phyloP scores from a whole-genome alignment of 768 basidiomycete species.

The Fistulinella prunicolor region DNA sequence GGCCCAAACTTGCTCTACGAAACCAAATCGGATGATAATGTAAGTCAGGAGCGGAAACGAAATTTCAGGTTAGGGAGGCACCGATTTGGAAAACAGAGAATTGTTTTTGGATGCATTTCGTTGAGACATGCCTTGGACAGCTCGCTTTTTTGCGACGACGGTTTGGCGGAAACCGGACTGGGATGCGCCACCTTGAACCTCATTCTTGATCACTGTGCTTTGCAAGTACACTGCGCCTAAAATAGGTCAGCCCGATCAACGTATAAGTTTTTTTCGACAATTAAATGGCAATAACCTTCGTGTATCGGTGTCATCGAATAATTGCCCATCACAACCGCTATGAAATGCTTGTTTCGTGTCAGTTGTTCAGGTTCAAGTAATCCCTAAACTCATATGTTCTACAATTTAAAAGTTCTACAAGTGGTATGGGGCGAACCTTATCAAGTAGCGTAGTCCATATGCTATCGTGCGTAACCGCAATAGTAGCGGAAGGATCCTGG shows the following conservation, averaged over 20 bases:
- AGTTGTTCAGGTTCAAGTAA: background rate
- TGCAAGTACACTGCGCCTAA: background rate
- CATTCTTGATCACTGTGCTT: background rate
- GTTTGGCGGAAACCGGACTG: too few species aligned
- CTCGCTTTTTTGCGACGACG: too few species aligned
- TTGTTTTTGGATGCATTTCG: too few species aligned
- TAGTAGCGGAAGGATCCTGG: constrained; percentile 6
- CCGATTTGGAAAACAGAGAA: too few species aligned
- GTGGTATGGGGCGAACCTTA: background rate
- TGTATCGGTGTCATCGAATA: background rate
- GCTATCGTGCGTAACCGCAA: constrained; percentile 10
- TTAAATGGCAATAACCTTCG: background rate
- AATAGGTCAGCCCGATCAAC: background rate
- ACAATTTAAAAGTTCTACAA: too few species aligned
- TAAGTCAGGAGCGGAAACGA: too few species aligned
- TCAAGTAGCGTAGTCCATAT: constrained; percentile 9
- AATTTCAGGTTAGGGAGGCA: too few species aligned
- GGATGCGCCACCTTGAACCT: background rate
- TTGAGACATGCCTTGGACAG: too few species aligned
- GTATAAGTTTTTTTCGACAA: background rate
- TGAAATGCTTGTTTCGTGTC: background rate
- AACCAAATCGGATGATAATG: too few species aligned
- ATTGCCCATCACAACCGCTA: background rate
- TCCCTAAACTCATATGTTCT: background rate
- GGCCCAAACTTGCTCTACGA: too few species aligned